Evolutionary conservation across 225 moss, liverwort and hornwort genomes (phyloP).

Genomic region (Pseudoscleropodium purum): DNA sequence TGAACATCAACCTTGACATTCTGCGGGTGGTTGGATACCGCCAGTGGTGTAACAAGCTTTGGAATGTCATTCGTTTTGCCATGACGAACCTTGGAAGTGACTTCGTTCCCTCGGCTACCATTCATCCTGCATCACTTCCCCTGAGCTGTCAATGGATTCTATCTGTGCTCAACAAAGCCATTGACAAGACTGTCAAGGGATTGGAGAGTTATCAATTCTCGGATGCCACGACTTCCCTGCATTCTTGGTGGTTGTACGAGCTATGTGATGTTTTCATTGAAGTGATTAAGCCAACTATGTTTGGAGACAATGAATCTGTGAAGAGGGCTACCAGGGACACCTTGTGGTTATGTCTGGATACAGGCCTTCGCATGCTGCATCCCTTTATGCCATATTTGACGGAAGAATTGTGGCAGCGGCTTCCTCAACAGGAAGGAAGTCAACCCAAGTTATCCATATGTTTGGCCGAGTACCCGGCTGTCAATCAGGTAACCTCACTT

Average conservation of each 20-base stretch:
- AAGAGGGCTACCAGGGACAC: slow-evolving; percentile 68
- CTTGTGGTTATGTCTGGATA: slow-evolving; percentile 83
- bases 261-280: slow-evolving; percentile 92
- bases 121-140: slow-evolving; percentile 46
- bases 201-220: slow-evolving; percentile 66
- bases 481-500: slow-evolving; percentile 18
- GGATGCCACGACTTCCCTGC: slow-evolving; percentile 58
- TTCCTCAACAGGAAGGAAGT: slow-evolving; percentile 44
- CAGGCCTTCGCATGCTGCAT: slow-evolving; percentile 73
- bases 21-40: slow-evolving; percentile 90
- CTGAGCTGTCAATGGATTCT: slow-evolving; percentile 84
- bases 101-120: slow-evolving; percentile 53
- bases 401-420: slow-evolving; percentile 95
- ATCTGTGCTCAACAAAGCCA: slow-evolving; percentile 55
- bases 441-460: slow-evolving; percentile 55
- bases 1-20: slow-evolving; percentile 89
- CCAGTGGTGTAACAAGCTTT: slow-evolving; percentile 93
- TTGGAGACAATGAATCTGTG: slow-evolving; percentile 41
- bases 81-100: slow-evolving; percentile 79
- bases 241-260: slow-evolving; percentile 96
- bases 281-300: slow-evolving; percentile 75
- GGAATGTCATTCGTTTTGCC: slow-evolving; percentile 97
- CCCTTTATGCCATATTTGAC: slow-evolving; percentile 93
- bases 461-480: slow-evolving; percentile 57
- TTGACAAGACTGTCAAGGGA: slow-evolving; percentile 49